Evolutionary conservation across 2,329 filamentous ascomycete genomes (phyloP), one percentile per base, ranked within the genome.

Genomic region (Ophiocordyceps camponoti-rufipedis): DNA sequence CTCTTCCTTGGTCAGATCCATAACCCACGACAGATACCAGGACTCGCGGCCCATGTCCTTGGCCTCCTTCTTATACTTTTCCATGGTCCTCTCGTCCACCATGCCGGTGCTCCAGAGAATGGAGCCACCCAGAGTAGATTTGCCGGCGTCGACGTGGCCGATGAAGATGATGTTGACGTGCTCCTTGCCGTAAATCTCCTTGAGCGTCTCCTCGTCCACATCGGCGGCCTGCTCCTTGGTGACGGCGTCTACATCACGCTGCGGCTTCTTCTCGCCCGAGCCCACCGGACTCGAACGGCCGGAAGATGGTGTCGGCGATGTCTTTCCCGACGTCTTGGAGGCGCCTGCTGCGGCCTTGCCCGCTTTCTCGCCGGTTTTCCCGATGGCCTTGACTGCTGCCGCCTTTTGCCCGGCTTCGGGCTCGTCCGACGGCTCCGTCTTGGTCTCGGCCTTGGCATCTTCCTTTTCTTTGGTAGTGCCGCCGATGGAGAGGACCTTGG

Each of bases 61-160:
- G 44, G 91, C 89, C 57, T 98, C 93, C 55, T 78, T 79, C 75
- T 89, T 94, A 72, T 94, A 94, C 67, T 98, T 98, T 45, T 98
- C 91, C 72, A 98, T 78, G 33, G 91, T 98, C 61, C 91, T 79
- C 66, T 98, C 87, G 58, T 98, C 93, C n/a, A 98, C 91, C 91
- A 96, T 98, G 49, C 91, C 91, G 5, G 89, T 95, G 45, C 78
- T 79, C 62, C 91, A 94, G 13, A 98, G 72, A 51, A 98, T 94
- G 45, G 85, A 85, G 44, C 91, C 91, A 59, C 91, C 91, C 6
- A 98, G 73, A 3, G 91, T 98, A 38, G 87, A 95, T 69, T 98
- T 98, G 55, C 91, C 91, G 45, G 91, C 91, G 69, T 98, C 91
- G 56, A 98, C 93, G 72, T 98, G 91, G 44, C 91, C 89, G 58